Conservation (phyloP, 2,329 filamentous ascomycete species). For the Alternaria sp. region DNA sequence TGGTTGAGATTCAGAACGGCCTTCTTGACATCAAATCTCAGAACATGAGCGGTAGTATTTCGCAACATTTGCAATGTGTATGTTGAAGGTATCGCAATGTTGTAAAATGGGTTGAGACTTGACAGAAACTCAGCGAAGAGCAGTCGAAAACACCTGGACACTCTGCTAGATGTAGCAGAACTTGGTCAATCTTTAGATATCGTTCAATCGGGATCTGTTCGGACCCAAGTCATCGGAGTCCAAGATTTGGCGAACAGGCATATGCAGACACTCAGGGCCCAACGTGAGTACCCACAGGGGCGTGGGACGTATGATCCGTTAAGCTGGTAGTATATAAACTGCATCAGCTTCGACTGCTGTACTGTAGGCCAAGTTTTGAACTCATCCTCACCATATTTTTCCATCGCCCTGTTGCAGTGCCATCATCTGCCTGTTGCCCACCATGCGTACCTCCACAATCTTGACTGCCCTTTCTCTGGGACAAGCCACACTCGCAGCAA, state of each 20-base stretch:
- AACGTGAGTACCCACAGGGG: not conserved
- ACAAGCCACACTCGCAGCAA: constrained; percentile 1
- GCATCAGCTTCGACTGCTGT: not conserved
- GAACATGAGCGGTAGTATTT: not conserved
- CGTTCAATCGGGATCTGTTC: not conserved
- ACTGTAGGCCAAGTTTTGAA: not conserved
- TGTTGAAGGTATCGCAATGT: not conserved
- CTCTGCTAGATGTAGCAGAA: not conserved
- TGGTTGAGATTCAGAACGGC: not conserved
- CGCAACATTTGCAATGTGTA: not conserved
- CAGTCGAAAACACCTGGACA: no score
- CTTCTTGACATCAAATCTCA: not conserved
- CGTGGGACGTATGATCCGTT: not conserved
- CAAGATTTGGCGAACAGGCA: not conserved
- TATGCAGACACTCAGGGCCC: not conserved
- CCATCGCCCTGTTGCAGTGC: not conserved
- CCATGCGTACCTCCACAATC: not conserved
- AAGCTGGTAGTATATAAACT: not conserved
- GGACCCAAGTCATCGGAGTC: not conserved
- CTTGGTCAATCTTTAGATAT: not conserved
- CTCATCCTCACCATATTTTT: not conserved
- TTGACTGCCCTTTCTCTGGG: not conserved
- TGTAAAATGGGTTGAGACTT: not conserved
- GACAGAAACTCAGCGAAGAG: not conserved
- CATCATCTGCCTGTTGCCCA: not conserved